A percentile compares a stretch with the other conserved stretches of the same genome.
phyloP scores from a whole-genome alignment of 441 rosid genomes.

The Gossypium trilobum region DNA sequence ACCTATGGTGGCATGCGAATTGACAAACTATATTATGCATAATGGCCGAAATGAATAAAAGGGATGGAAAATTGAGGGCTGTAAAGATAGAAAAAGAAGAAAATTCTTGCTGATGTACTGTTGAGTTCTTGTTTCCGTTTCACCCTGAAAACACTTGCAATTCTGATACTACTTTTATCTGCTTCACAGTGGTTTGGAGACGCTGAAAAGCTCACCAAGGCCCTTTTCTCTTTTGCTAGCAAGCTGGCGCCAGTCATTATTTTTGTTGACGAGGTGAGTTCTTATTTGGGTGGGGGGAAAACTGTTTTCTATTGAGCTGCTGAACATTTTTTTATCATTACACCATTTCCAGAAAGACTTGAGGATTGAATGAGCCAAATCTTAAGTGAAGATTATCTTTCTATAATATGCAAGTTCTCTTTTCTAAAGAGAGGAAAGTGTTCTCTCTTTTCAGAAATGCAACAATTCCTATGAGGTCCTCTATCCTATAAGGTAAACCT shows the following conservation, averaged over 20 bases:
- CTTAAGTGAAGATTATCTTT: neutral
- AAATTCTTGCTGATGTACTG: neutral
- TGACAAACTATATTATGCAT: neutral
- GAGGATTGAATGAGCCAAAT: neutral
- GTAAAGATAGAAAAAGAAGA: neutral
- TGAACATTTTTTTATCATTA: neutral
- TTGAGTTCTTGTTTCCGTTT: neutral
- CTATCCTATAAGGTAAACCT: neutral
- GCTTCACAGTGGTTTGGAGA: constrained; percentile 90
- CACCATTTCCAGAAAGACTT: neutral
- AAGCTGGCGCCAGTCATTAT: constrained; percentile 85
- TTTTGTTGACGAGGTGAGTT: constrained; percentile 88
- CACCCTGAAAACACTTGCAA: neutral
- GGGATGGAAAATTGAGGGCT: neutral
- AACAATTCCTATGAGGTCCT: neutral
- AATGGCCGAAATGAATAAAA: neutral
- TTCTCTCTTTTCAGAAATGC: neutral
- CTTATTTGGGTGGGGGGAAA: neutral
- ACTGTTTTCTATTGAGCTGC: constrained; percentile 3
- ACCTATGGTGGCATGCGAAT: neutral
- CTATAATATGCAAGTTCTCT: neutral
- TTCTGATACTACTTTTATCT: neutral
- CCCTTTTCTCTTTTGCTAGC: constrained; percentile 86
- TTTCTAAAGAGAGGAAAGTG: neutral
- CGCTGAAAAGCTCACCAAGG: constrained; percentile 93